Percentiles rank a stretch among this genome's conserved stretches.
Conservation (phyloP, 169 alveolate species). For the Theileria parva region DNA sequence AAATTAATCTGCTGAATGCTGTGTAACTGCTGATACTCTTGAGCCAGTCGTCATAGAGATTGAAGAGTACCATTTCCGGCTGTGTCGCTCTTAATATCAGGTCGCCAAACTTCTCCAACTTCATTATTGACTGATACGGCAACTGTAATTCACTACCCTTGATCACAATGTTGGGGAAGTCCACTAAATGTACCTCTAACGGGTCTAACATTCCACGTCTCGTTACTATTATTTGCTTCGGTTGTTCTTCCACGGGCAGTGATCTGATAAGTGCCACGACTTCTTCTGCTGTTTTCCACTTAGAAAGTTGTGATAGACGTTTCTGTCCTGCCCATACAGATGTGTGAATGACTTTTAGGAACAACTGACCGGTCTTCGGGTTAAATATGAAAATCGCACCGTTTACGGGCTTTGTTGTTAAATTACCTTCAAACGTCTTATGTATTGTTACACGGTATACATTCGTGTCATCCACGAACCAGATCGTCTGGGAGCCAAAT, state of each 20-base stretch:
- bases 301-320: slow-evolving; percentile 98
- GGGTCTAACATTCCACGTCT: slow-evolving; percentile 99
- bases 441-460: slow-evolving; percentile 99
- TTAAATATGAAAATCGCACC: slow-evolving; percentile 99
- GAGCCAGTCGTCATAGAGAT: slow-evolving; percentile 99
- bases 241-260: slow-evolving; percentile 99
- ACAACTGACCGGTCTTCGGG: slow-evolving; percentile 99
- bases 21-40: slow-evolving; percentile 96
- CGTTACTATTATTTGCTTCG: slow-evolving; percentile 99
- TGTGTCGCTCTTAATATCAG: slow-evolving; percentile 98
- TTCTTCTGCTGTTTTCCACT: slow-evolving; percentile 99
- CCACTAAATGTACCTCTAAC: slow-evolving; percentile 98
- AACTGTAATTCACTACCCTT: slow-evolving; percentile 98
- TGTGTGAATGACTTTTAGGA: slow-evolving; percentile 99
- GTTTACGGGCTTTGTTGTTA: slow-evolving; percentile 99
- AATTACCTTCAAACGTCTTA: slow-evolving; percentile 99
- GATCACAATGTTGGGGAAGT: slow-evolving; percentile 99
- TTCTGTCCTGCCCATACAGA: slow-evolving; percentile 99
- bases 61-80: slow-evolving; percentile 98
- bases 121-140: slow-evolving; percentile 98
- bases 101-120: slow-evolving; percentile 99
- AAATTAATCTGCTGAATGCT: slow-evolving; percentile 96
- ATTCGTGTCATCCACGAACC: slow-evolving; percentile 99
- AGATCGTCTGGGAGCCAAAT: slow-evolving; percentile 96
- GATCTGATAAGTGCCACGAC: slow-evolving; percentile 99